Evolutionary conservation across 768 basidiomycete genomes (phyloP).

Genomic region (Cyclocybe aegerita): DNA sequence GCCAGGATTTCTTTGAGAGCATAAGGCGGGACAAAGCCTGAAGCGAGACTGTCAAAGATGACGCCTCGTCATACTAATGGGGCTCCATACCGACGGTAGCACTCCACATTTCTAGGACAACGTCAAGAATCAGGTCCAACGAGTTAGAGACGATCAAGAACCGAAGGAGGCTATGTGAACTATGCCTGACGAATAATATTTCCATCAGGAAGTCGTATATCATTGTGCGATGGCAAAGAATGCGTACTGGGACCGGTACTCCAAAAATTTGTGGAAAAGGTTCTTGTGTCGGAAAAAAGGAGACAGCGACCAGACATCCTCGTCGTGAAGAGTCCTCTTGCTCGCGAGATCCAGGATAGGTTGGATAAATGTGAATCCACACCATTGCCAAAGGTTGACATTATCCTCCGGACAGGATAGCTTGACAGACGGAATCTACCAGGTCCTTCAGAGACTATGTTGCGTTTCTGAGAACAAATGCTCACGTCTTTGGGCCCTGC

Average conservation of each 20-base stretch:
- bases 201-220: not conserved
- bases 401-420: conserved; percentile 65
- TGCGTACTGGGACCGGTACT: conserved; percentile 44
- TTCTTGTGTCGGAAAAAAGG: conserved; percentile 70
- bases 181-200: conserved; percentile 36
- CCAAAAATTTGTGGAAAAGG: conserved; percentile 61
- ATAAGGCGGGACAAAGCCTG: conserved; percentile 68
- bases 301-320: conserved; percentile 63
- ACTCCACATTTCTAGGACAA: conserved; percentile 59
- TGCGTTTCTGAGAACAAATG: not conserved
- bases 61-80: not conserved
- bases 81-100: conserved; percentile 45
- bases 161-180: conserved; percentile 54
- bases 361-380: conserved; percentile 61
- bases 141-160: conserved; percentile 70
- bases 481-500: conserved; percentile 49
- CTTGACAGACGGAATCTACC: conserved; percentile 47
- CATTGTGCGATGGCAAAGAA: not conserved
- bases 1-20: conserved; percentile 61
- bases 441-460: no score
- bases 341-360: conserved; percentile 57
- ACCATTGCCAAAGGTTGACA: conserved; percentile 65
- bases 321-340: conserved; percentile 46
- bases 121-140: conserved; percentile 62
- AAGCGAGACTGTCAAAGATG: not conserved